Evolutionary conservation across 345 rosid genomes (phyloP), one percentile per base, ranked within the genome.

Genomic region (Chamaenerion angustifolium): DNA sequence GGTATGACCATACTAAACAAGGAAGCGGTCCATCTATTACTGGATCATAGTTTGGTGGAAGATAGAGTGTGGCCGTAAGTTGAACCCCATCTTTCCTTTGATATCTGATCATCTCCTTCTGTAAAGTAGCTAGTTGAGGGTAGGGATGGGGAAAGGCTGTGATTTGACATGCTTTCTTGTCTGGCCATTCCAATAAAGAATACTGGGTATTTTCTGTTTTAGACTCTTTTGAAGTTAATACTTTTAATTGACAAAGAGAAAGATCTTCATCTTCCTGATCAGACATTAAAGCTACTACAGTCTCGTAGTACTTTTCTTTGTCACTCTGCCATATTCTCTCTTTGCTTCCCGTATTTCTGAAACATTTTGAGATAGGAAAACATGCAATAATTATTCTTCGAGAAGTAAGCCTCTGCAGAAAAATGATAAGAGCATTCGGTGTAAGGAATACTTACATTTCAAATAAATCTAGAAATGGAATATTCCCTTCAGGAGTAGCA

Each of bases 321-420:
- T 92, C 82, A 17, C 98, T 92, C 77, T 84, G 81, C 96, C 96
- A 92, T 62, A 92, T 87, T 54, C 98, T 78, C 68, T 87, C 98
- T 78, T 92, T 92, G 68, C 58, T 74, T 56, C 95, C 94, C 48
- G 94, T 68, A 57, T 80, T 79, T 80, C 98, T 92, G 81, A 68
- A 72, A 55, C 67, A 64, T 59, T 56, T 56, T 55, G 67, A 61
- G 71, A 63, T 18, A 54, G 60, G 61, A 54, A 49, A 66, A 25
- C 37, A 40, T 14, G 48, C 46, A 51, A n/a, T 18, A 16, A 31
- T 10, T 6, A 52, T 21, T 40, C 14, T 8, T 13, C 31, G 37
- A 41, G 16, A 37, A 56, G 9, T 48, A 54, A 15, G 48, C 16
- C 11, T 21, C 46, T 21, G 54, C 54, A 46, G 10, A n/a, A n/a